Base-by-base conservation (phyloP, 1,284 basidiomycete genomes). In the Heliocybe sulcata region DNA sequence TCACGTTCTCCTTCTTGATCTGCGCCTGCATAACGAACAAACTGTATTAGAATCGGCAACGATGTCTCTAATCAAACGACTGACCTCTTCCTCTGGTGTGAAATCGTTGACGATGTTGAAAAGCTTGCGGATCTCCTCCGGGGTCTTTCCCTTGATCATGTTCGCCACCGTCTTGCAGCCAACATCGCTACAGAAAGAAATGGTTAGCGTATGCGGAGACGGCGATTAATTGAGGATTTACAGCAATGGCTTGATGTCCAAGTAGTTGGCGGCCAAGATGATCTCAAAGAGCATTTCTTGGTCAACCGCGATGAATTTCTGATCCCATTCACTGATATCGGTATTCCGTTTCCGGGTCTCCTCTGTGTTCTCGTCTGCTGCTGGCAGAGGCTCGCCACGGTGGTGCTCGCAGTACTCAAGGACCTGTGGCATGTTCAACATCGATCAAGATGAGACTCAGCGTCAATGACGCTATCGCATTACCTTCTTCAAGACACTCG, bases 141-240 rank as follows among this genome's bases (percentile, higher is more conserved):
- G 92, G 8, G 92, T 93, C 81, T 97, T 97, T 45, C 94, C 94
- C 77, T 97, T 97, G 79, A 97, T 97, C 97, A 99, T 99, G 81
- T 99, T 98, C 26, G 97, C 97, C 9, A 99, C 97, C 14, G 96
- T 99, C 82, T 99, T 98, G 85, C 97, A 99, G 1, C 97, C 97
- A 58, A 99, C 94, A 68, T 99, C 97, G 61, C 94, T 96, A 65
- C 51, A 52, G n/a, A n/a, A n/a, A n/a, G n/a, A 25, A 51, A 25
- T 29, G 11, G 31, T 54, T 35, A 56, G 45, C 54, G 47, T 58
- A 42, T 54, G n/a, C 9, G 12, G 6, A 38, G 49, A n/a, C n/a
- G 52, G 45, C 45, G 52, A 48, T 48, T 26, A 22, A 48, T 12
- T 25, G n/a, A 10, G 2, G 35, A 78, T 90, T 64, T 63, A 96